phyloP scores from a whole-genome alignment of 768 basidiomycete genomes.

The Agrocybe praecox region DNA sequence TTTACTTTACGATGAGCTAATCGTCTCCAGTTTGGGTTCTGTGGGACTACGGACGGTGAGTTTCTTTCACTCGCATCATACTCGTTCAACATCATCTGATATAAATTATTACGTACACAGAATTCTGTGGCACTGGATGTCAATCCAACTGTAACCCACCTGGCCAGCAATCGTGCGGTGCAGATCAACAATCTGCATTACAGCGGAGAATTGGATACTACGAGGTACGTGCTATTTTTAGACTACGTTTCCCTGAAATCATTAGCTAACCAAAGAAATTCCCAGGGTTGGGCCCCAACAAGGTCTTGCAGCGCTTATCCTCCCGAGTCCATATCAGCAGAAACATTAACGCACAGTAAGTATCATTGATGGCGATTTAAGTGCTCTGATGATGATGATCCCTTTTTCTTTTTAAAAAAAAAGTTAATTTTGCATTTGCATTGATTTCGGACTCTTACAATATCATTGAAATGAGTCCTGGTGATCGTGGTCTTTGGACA shows the following conservation, averaged over 20 bases:
- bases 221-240: conserved; percentile 12
- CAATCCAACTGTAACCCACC: conserved; percentile 1
- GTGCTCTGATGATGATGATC: neutral
- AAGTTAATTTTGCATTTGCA: conserved; percentile 28
- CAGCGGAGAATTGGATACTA: conserved; percentile 27
- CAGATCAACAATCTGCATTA: conserved; percentile 19
- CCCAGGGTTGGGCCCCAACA: neutral
- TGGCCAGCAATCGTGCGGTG: conserved; percentile 6
- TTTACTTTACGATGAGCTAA: neutral
- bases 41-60: conserved; percentile 5
- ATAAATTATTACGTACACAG: neutral
- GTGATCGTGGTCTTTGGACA: conserved; percentile 20
- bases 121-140: conserved; percentile 9
- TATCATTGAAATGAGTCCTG: conserved; percentile 22
- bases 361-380: neutral
- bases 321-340: conserved; percentile 23
- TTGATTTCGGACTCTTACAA: conserved; percentile 19
- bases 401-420: too few relatives aligned
- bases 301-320: conserved; percentile 13
- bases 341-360: conserved; percentile 20
- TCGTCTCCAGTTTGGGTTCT: conserved; percentile 4
- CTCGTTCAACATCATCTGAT: too few relatives aligned
- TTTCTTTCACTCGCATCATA: neutral
- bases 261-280: too few relatives aligned
- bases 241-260: neutral